Percentiles rank a stretch among this genome's conserved stretches.
phyloP scores from a whole-genome alignment of 164 flowering plant species.

The Houttuynia cordata region DNA sequence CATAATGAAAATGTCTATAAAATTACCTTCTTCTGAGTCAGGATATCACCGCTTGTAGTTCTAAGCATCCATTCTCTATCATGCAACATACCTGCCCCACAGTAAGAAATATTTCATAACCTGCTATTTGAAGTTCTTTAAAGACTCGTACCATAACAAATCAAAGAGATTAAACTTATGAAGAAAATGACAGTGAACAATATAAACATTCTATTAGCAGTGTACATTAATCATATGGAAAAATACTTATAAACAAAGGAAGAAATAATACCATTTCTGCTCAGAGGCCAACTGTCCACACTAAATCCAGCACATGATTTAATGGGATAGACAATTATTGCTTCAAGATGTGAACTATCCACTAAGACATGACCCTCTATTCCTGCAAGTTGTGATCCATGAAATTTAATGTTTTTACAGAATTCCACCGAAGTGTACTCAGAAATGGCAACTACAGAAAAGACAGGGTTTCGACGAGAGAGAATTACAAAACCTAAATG shows the following conservation, averaged over 20 bases:
- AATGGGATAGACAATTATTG: slow-evolving; percentile 78
- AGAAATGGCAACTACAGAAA: not conserved
- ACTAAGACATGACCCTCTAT: slow-evolving; percentile 8
- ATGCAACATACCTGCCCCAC: slow-evolving; percentile 50
- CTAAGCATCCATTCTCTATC: slow-evolving; percentile 91
- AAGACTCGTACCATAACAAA: no score
- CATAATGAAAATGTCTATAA: no score
- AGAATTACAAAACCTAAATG: not conserved
- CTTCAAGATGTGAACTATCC: slow-evolving; percentile 28
- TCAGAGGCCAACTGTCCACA: slow-evolving; percentile 71
- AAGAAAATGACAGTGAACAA: no score
- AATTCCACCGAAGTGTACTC: not conserved
- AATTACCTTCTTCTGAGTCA: slow-evolving; percentile 85
- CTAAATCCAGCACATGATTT: slow-evolving; percentile 91
- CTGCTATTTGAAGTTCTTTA: no score
- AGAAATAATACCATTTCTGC: slow-evolving; percentile 43
- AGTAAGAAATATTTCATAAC: no score
- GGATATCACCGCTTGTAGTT: slow-evolving; percentile 77
- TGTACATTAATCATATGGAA: no score
- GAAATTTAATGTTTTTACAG: not conserved
- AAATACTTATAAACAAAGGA: no score
- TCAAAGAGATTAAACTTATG: no score
- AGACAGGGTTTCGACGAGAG: no score
- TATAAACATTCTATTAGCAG: not conserved
- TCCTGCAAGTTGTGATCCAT: slow-evolving; percentile 18